Percentiles rank a stretch among this genome's conserved stretches.
These are phyloP conservation scores for Diversispora epigaea DNA, from an alignment of 192 early-diverging fungal species.

Conservation along the genomic window DNA sequence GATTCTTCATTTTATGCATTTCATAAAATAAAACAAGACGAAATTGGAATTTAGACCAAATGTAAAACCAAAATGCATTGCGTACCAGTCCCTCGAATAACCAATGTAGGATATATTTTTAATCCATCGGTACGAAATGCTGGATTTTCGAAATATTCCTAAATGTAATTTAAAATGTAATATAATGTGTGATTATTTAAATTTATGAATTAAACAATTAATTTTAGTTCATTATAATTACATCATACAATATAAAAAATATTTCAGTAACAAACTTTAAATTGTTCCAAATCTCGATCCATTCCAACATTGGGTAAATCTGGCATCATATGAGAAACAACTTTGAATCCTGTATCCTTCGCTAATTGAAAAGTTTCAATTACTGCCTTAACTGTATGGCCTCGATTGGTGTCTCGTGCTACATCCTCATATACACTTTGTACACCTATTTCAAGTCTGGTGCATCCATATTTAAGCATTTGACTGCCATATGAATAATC, in stretches of 20 bases:
- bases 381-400: slow-evolving; percentile 97
- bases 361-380: slow-evolving; percentile 96
- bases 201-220: background rate
- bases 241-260: background rate
- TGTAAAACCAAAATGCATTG: background rate
- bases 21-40: too few relatives aligned
- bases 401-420: slow-evolving; percentile 95
- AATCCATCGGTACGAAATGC: slow-evolving; percentile 97
- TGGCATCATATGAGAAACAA: slow-evolving; percentile 99
- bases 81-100: slow-evolving; percentile 93
- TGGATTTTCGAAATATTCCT: slow-evolving; percentile 96
- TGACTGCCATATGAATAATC: slow-evolving; percentile 56
- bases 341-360: slow-evolving; percentile 98
- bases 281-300: slow-evolving; percentile 99
- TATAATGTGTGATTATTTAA: background rate
- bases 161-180: background rate
- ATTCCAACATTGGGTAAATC: slow-evolving; percentile 99
- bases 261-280: slow-evolving; percentile 53
- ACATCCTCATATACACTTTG: slow-evolving; percentile 99
- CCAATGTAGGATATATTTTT: slow-evolving; percentile 97
- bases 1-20: too few relatives aligned
- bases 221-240: too few relatives aligned
- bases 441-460: slow-evolving; percentile 95
- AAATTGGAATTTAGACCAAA: background rate
- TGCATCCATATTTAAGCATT: slow-evolving; percentile 99